phyloP scores from a whole-genome alignment of 208 protist species.

The Leptomonas pyrrhocoris region DNA sequence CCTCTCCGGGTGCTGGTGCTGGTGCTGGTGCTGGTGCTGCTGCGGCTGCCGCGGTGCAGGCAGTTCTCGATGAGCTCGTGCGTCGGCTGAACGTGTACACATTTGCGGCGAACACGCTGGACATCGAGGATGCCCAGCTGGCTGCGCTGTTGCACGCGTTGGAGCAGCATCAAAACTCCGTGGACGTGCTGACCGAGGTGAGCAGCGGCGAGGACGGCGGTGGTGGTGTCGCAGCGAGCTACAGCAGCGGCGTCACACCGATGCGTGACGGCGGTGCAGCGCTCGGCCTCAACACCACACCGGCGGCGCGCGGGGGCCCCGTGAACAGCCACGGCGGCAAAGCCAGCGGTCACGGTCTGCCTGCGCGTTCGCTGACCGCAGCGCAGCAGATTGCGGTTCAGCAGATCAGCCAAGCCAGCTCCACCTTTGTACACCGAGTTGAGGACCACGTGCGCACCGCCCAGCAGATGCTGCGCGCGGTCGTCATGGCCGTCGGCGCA shows the following conservation, averaged over 20 bases:
- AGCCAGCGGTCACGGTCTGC: not conserved
- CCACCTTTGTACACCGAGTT: constrained; percentile 51
- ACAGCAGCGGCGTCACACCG: constrained; percentile 20
- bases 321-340: not conserved
- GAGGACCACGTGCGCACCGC: constrained; percentile 52
- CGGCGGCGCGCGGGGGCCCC: constrained; percentile 2
- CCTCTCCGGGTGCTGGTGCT: not conserved
- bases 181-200: constrained; percentile 28
- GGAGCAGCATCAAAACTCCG: constrained; percentile 32
- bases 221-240: not conserved
- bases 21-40: constrained; percentile 2
- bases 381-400: constrained; percentile 36
- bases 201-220: not conserved
- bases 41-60: constrained; percentile 28
- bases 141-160: constrained; percentile 32
- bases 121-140: constrained; percentile 42
- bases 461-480: constrained; percentile 36
- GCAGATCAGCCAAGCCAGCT: constrained; percentile 39
- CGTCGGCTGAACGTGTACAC: constrained; percentile 39
- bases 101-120: constrained; percentile 36
- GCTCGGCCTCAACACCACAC: constrained; percentile 29
- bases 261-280: constrained; percentile 8
- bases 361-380: constrained; percentile 8
- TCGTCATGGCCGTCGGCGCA: constrained; percentile 34
- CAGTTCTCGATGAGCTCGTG: constrained; percentile 47